A percentile compares a stretch with the other conserved stretches of the same genome.
These are phyloP conservation scores for Metschnikowia rubicola DNA, from an alignment of 805 yeast species.

Conservation along the genomic window DNA sequence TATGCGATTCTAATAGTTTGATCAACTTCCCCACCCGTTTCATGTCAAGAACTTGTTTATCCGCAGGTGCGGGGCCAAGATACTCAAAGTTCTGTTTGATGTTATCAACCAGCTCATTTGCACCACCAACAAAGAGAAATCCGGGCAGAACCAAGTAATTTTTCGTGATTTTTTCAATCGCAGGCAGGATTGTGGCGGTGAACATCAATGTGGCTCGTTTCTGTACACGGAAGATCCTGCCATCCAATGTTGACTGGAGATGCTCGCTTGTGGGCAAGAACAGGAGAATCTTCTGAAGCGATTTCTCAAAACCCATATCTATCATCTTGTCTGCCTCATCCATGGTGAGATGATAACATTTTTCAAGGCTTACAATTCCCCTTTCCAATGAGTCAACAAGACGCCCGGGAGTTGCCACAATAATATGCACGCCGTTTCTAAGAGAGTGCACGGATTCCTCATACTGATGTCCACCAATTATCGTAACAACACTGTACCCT, in stretches of 20 bases:
- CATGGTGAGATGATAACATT: slow-evolving; percentile 66
- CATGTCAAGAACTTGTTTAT: slow-evolving; percentile 24
- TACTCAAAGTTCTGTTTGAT: slow-evolving; percentile 64
- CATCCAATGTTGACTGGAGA: slow-evolving; percentile 25
- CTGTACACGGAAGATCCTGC: slow-evolving; percentile 33
- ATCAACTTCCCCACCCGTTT: slow-evolving; percentile 43
- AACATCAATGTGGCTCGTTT: slow-evolving; percentile 79
- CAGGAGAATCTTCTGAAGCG: slow-evolving; percentile 58
- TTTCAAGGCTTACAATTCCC: slow-evolving; percentile 54
- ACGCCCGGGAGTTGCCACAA: slow-evolving; percentile 95
- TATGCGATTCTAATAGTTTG: slow-evolving; percentile 42
- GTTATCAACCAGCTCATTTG: slow-evolving; percentile 61
- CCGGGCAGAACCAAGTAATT: slow-evolving; percentile 62
- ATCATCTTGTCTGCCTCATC: slow-evolving; percentile 98
- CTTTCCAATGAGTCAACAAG: slow-evolving; percentile 75
- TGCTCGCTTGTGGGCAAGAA: slow-evolving; percentile 45
- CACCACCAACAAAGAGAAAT: slow-evolving; percentile 62
- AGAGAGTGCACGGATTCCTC: slow-evolving; percentile 65
- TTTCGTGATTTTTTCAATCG: slow-evolving; percentile 64
- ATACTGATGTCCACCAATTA: slow-evolving; percentile 89
- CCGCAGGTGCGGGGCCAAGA: slow-evolving; percentile 30
- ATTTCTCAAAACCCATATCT: slow-evolving; percentile 88
- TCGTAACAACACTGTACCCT: slow-evolving; percentile 51
- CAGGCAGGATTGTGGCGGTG: slow-evolving; percentile 86
- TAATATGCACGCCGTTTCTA: slow-evolving; percentile 65